Evolutionary conservation across 306 rosid species (phyloP).

Genomic region (Glycine soja): DNA sequence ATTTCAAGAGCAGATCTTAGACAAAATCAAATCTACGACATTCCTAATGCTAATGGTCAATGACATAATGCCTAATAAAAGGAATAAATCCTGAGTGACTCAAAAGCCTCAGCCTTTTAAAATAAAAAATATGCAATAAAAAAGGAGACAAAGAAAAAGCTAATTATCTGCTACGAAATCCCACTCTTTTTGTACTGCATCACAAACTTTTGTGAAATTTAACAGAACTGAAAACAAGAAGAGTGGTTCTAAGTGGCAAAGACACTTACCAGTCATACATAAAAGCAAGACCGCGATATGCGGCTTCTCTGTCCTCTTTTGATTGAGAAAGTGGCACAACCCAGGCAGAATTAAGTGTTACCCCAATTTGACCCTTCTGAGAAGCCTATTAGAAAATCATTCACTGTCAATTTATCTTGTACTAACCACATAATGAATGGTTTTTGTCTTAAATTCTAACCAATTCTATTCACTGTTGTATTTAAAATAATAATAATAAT

Average conservation of each 20-base stretch:
- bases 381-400: conserved; percentile 46
- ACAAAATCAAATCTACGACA: neutral
- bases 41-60: neutral
- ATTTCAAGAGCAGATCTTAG: neutral
- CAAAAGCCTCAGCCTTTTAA: neutral
- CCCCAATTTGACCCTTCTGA: conserved; percentile 72
- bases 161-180: neutral
- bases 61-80: neutral
- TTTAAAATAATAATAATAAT: neutral
- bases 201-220: neutral
- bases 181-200: neutral
- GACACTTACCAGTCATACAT: conserved; percentile 60
- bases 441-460: conserved; percentile 2
- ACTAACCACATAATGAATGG: conserved; percentile 15
- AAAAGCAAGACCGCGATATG: conserved; percentile 57
- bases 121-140: neutral
- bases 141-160: neutral
- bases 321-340: conserved; percentile 56
- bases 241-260: conserved; percentile 11
- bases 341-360: conserved; percentile 62
- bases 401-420: conserved; percentile 1
- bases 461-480: neutral
- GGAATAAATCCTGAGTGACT: neutral
- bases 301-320: conserved; percentile 55
- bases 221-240: conserved; percentile 6